phyloP scores from a whole-genome alignment of 176 grass and related monocot species.

The Oryza rufipogon region DNA sequence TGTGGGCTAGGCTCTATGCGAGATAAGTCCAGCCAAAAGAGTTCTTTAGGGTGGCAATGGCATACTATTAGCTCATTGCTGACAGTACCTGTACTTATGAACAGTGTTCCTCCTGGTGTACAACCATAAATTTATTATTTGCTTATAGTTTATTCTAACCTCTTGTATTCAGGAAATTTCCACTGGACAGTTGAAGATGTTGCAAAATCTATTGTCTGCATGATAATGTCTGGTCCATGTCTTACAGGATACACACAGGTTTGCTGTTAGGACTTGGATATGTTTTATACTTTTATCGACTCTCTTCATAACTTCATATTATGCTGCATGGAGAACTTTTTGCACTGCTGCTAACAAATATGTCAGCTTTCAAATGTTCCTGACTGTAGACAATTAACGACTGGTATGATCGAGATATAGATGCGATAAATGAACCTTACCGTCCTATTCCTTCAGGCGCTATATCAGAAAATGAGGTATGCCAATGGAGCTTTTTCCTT shows the following conservation, averaged over 20 bases:
- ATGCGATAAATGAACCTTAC: constrained; percentile 99
- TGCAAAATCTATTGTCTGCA: constrained; percentile 91
- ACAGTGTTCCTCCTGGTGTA: constrained; percentile 4
- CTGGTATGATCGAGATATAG: constrained; percentile 97
- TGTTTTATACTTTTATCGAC: background rate
- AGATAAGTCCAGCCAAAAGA: background rate
- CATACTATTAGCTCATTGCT: background rate
- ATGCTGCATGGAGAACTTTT: constrained; percentile 13
- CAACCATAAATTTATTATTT: background rate
- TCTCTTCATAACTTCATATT: constrained; percentile 8
- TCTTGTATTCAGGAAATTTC: constrained; percentile 76
- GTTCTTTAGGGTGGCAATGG: constrained; percentile 1
- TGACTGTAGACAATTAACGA: constrained; percentile 90
- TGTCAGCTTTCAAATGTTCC: constrained; percentile 47
- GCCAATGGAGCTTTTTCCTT: background rate
- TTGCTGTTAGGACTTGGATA: constrained; percentile 25
- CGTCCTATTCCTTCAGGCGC: constrained; percentile 97
- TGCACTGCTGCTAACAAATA: constrained; percentile 23
- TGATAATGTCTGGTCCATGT: constrained; percentile 96
- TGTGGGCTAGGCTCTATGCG: background rate
- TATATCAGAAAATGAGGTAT: constrained; percentile 95
- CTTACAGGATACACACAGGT: constrained; percentile 97
- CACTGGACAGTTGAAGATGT: constrained; percentile 97
- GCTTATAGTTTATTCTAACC: constrained; percentile 18
- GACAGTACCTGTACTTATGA: background rate